phyloP scores from a whole-genome alignment of 768 basidiomycete species.

The Lentinula detonsa region DNA sequence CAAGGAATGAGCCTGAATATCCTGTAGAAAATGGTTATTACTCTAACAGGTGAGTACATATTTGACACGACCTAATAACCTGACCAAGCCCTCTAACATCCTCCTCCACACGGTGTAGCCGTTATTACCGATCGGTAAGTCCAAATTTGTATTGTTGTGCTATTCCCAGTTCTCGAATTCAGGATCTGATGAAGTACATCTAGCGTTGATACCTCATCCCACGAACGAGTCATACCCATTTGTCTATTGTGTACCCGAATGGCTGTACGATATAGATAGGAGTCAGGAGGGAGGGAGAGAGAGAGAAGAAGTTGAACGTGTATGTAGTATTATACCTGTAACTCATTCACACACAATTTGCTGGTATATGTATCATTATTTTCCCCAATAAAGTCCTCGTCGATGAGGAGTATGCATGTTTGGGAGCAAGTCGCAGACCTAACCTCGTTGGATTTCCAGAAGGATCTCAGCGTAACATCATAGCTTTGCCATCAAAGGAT shows the following conservation, averaged over 20 bases:
- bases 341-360: not conserved
- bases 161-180: not conserved
- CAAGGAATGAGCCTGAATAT: conserved; percentile 11
- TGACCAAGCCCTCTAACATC: not conserved
- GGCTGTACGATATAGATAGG: conserved; percentile 1
- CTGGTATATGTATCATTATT: not conserved
- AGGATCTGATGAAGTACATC: not conserved
- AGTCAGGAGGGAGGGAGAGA: not conserved
- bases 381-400: too few relatives aligned
- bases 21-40: not conserved
- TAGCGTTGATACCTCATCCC: not conserved
- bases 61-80: not conserved
- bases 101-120: not conserved
- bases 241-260: not conserved
- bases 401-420: too few relatives aligned
- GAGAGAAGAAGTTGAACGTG: not conserved
- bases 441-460: not conserved
- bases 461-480: not conserved
- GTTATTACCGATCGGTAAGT: conserved; percentile 3
- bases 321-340: not conserved
- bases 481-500: not conserved
- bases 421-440: not conserved
- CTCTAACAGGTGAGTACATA: not conserved
- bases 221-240: not conserved
- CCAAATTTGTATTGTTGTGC: not conserved